Conservation (phyloP, 805 yeast species). For the Candida mattraensis region DNA sequence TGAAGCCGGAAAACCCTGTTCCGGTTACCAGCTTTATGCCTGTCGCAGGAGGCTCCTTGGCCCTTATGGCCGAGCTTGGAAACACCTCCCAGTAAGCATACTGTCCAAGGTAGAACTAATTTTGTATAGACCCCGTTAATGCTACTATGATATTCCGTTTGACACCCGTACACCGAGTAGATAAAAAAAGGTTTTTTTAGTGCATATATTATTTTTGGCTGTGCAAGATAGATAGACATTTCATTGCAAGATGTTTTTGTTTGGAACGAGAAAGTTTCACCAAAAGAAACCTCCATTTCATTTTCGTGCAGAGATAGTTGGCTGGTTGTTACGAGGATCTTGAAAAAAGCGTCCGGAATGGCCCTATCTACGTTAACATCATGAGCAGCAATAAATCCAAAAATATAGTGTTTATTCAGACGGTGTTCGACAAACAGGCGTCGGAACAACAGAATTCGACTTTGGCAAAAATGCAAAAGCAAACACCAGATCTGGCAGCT, state of each 20-base stretch:
- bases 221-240: too few species aligned
- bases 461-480: background rate
- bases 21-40: conserved; percentile 12
- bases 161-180: too few species aligned
- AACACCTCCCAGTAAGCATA: conserved; percentile 16
- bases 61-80: conserved; percentile 17
- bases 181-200: too few species aligned
- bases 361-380: too few species aligned
- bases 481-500: background rate
- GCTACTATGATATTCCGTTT: too few species aligned
- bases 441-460: background rate
- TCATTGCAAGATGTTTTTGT: too few species aligned
- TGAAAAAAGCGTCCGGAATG: too few species aligned
- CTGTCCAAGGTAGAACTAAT: background rate
- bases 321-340: too few species aligned
- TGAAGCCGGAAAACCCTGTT: conserved; percentile 19
- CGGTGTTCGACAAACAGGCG: conserved; percentile 6
- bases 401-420: conserved; percentile 11
- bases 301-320: too few species aligned
- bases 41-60: conserved; percentile 24
- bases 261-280: too few species aligned
- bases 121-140: background rate
- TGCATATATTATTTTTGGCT: too few species aligned
- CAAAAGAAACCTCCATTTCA: too few species aligned
- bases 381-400: conserved; percentile 1